Base-by-base conservation (phyloP, 441 rosid genomes). In the Pelargonium australe region DNA sequence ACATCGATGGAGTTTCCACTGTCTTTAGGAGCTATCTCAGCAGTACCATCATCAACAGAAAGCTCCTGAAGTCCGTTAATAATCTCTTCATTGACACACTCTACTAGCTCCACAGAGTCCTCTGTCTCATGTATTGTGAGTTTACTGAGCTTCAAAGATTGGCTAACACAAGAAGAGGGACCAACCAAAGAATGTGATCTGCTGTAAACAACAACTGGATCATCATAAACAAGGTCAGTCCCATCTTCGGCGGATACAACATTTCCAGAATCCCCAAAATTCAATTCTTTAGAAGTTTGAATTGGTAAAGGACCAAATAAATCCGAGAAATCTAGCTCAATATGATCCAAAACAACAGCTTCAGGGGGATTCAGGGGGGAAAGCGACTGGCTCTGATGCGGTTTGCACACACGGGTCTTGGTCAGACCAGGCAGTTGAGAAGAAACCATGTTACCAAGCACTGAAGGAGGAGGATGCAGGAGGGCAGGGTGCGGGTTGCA, bases 161-260 rank as follows among this genome's bases (percentile, higher is more conserved):
- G 89, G 72, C 86, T 75, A 44, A 80, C 81, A 73, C 74, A 77
- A 1, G 91, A 77, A 77, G 88, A 83, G 25, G 97, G 96, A 17
- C 97, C 97, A 66, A 91, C 91, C 76, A 94, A 74, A 51, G 97
- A 94, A 78, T 88, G 97, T 6, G 97, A 94, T n/a, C 93, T 84
- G 68, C 73, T 89, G 78, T 82, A 71, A 77, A 94, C 80, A 65
- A 87, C 87, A 75, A 79, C 83, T 14, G 97, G 96, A 71, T 83
- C 89, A 57, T 88, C 89, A 72, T 79, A 91, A 71, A 80, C 73
- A 66, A 85, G 83, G 65, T 84, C 93, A 67, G 63, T 68, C 23
- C n/a, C 77, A 41, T 81, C 92, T 28, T 72, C 68, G 34, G 45
- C 80, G 12, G 71, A 73, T 13, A 77, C 66, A 63, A 73, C 47